Percentiles rank a stretch among this genome's conserved stretches.
Evolutionary conservation across 768 basidiomycete species (phyloP).

Genomic region (Boletus bicolor): DNA sequence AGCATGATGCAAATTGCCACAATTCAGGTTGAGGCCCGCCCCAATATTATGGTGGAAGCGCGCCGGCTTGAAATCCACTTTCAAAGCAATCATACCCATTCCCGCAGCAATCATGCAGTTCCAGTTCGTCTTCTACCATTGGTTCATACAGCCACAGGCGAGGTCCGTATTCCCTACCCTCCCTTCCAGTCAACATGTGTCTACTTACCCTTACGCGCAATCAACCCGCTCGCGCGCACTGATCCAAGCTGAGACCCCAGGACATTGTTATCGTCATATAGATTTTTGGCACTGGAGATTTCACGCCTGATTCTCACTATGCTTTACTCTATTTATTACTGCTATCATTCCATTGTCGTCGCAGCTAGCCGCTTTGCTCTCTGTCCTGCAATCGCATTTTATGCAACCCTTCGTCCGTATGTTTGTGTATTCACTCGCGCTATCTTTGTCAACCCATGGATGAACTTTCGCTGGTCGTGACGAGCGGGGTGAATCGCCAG

Average conservation of each 20-base stretch:
- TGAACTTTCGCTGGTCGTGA: too few relatives aligned
- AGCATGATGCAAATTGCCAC: conserved; percentile 22
- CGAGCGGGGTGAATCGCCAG: too few relatives aligned
- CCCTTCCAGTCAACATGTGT: conserved; percentile 23
- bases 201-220: conserved; percentile 26
- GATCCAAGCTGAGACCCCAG: conserved; percentile 21
- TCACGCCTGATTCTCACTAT: conserved; percentile 3
- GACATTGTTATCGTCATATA: conserved; percentile 4
- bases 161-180: conserved; percentile 15
- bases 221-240: conserved; percentile 16
- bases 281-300: conserved; percentile 15
- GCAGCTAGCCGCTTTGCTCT: conserved; percentile 7
- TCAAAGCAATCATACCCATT: conserved; percentile 27
- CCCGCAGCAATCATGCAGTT: conserved; percentile 26
- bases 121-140: conserved; percentile 14
- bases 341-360: conserved; percentile 13
- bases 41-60: conserved; percentile 29
- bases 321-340: background rate
- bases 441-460: too few relatives aligned
- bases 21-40: background rate
- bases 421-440: too few relatives aligned
- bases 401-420: background rate
- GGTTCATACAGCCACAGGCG: conserved; percentile 21
- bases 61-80: conserved; percentile 21
- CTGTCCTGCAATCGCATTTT: conserved; percentile 20